Percentiles rank a stretch among this genome's conserved stretches.
phyloP scores from a whole-genome alignment of 345 rosid genomes.

The Ceriops tagal region DNA sequence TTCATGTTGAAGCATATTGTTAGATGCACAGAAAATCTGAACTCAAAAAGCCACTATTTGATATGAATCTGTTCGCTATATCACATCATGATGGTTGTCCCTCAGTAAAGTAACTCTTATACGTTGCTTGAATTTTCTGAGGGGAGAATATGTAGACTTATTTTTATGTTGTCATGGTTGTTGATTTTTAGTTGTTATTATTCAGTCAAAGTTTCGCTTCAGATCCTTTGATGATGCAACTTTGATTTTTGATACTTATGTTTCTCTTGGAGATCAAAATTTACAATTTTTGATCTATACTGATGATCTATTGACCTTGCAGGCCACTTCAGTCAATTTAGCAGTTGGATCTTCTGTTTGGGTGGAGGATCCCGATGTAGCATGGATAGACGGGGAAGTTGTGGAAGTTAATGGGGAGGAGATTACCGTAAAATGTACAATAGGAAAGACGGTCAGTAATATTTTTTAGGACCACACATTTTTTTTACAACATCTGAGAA shows the following conservation, averaged over 20 bases:
- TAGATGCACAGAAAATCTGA: not conserved
- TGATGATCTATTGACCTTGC: conserved; percentile 10
- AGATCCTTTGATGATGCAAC: not conserved
- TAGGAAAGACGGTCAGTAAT: conserved; percentile 26
- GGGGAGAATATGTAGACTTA: not conserved
- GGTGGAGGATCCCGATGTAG: conserved; percentile 26
- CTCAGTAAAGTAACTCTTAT: not conserved
- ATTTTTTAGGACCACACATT: not conserved
- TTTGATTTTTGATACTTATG: too few species aligned
- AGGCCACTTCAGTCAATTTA: conserved; percentile 13
- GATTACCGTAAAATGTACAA: conserved; percentile 14
- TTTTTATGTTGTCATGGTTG: not conserved
- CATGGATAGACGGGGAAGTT: conserved; percentile 34
- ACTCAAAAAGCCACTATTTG: too few species aligned
- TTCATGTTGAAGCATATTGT: not conserved
- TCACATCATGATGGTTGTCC: not conserved
- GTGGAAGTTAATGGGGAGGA: conserved; percentile 23
- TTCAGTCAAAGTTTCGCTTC: not conserved
- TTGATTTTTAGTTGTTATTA: not conserved
- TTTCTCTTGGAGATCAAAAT: too few species aligned
- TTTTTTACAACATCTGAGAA: not conserved
- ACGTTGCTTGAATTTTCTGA: not conserved
- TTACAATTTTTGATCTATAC: too few species aligned
- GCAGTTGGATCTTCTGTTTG: conserved; percentile 26
- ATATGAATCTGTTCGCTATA: not conserved